Evolutionary conservation across 371 early-diverging fungal species (phyloP), one percentile per base, ranked within the genome.

Genomic region (Actinomortierella ambigua): DNA sequence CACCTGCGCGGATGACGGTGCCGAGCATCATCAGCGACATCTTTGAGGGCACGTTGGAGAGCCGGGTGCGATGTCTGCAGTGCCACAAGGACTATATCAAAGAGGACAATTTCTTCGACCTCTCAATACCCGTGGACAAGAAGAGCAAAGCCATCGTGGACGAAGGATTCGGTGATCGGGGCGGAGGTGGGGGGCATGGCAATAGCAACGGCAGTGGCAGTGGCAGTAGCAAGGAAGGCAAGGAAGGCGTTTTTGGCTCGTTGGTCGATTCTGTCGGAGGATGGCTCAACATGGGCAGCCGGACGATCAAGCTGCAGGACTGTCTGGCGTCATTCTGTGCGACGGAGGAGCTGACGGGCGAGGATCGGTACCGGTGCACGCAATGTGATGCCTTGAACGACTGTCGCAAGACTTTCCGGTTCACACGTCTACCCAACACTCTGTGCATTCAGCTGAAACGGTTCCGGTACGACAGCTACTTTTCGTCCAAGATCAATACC

Each of bases 41-140:
- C 29, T 87, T 87, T 58, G 79, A 80, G 51, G 83, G 80, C 17
- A 55, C 63, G 28, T 51, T 83, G 20, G 71, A 69, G 39, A 81
- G 79, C 48, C 55, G 69, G 27, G 76, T 85, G 2, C 64, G 64
- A 15, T 87, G 88, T 64, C 39, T 69, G 44, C 57, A 34, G 17
- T 87, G 88, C 55, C 63, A 66, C 34, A 66, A 66, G 69, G 85
- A 71, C 41, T 71, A 71, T 39, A 71, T 71, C 57, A 71, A 71
- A 51, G 73, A 71, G 46, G 73, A 86, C 47, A 73, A 77, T 15
- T 80, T 79, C 55, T 68, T 82, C 53, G 79, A 75, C 61, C 54
- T 86, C 22, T 77, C 83, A 4, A 70, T 85, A 54, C 76, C 82
- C 4, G 81, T 86, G 46, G 83, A 81, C 47, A 59, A 66, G 28